Conservation (phyloP, 2,329 filamentous ascomycete species). For the Elsinoe fawcettii region DNA sequence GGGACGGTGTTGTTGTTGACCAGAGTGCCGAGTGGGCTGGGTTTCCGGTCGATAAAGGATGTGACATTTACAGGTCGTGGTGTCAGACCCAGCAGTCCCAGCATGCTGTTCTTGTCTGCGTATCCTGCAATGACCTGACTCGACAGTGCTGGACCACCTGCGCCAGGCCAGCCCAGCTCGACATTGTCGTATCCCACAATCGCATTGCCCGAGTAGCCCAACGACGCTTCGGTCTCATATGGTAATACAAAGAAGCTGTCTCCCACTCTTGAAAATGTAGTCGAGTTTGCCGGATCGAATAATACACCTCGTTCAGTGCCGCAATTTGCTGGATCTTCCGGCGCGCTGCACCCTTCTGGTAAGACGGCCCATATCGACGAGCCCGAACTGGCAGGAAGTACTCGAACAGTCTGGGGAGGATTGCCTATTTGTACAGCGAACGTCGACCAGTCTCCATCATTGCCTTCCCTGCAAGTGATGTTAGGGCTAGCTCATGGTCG, state of each 20-base stretch:
- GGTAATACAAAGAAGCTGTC: conserved; percentile 49
- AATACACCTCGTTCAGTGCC: conserved; percentile 50
- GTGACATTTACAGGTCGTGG: conserved; percentile 44
- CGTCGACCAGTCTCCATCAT: conserved; percentile 65
- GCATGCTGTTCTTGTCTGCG: conserved; percentile 35
- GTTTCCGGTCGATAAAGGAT: conserved; percentile 47
- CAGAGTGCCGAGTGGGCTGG: conserved; percentile 47
- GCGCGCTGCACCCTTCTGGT: conserved; percentile 52
- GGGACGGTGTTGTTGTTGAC: conserved; percentile 53
- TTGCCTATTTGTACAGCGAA: conserved; percentile 53
- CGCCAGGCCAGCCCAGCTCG: conserved; percentile 33
- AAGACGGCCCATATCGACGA: conserved; percentile 47
- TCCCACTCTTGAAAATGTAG: conserved; percentile 42
- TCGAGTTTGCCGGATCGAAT: conserved; percentile 48
- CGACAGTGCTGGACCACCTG: conserved; percentile 34
- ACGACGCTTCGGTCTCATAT: conserved; percentile 40
- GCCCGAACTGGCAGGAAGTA: conserved; percentile 45
- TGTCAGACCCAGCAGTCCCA: conserved; percentile 42
- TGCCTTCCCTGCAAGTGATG: conserved; percentile 45
- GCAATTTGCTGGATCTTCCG: conserved; percentile 38
- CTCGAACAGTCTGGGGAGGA: conserved; percentile 46
- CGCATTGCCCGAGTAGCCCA: conserved; percentile 53
- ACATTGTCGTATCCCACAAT: conserved; percentile 53
- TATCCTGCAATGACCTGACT: conserved; percentile 37
- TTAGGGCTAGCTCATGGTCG: neutral